Conservation (phyloP, 371 early-diverging fungal species). For the Mortierella sp. region DNA sequence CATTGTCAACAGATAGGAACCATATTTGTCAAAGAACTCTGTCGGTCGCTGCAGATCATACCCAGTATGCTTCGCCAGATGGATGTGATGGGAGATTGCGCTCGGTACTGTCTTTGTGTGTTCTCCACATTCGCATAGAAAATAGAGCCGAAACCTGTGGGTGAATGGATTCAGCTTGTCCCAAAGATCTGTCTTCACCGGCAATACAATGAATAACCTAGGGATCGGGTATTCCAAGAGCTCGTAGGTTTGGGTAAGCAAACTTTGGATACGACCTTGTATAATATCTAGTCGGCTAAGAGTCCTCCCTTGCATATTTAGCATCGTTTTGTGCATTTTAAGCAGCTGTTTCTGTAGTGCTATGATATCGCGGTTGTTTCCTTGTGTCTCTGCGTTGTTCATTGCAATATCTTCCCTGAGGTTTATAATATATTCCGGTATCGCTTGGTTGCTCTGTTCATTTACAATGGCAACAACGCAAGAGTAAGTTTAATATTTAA, state of each 20-base stretch:
- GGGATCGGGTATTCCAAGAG: slow-evolving; percentile 3
- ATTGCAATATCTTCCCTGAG: too few relatives aligned
- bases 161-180: slow-evolving; percentile 1
- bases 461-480: too few relatives aligned
- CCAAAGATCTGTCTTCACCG: too few relatives aligned
- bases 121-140: slow-evolving; percentile 30
- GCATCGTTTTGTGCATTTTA: not conserved
- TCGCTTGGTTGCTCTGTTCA: too few relatives aligned
- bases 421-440: too few relatives aligned
- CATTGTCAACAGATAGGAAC: not conserved
- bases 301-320: not conserved
- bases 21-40: slow-evolving; percentile 21
- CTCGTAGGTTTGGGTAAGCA: slow-evolving; percentile 18
- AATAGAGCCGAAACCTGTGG: slow-evolving; percentile 12
- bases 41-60: slow-evolving; percentile 14
- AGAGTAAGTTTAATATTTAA: too few relatives aligned
- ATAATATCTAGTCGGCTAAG: not conserved
- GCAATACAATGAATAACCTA: not conserved
- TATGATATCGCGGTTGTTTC: too few relatives aligned
- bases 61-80: slow-evolving; percentile 26
- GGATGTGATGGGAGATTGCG: slow-evolving; percentile 10
- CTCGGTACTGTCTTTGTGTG: slow-evolving; percentile 21
- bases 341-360: not conserved
- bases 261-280: slow-evolving; percentile 8
- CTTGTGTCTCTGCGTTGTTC: too few relatives aligned